These are phyloP conservation scores for Chlamydomonas reinhardtii DNA, from an alignment of 163 green algal species.

Conservation along the genomic window DNA sequence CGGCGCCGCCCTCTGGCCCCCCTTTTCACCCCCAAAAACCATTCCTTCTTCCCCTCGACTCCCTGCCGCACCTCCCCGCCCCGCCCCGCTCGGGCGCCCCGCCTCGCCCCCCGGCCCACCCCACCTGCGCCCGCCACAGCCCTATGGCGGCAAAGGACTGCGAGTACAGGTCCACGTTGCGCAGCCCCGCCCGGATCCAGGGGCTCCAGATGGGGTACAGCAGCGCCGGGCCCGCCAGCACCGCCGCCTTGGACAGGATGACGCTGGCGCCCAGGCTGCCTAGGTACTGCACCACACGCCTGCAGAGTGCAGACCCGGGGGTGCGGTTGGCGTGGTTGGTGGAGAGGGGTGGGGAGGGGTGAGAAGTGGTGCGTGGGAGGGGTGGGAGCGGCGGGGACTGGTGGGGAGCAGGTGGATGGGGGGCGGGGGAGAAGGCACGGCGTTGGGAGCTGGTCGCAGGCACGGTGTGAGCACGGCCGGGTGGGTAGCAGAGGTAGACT, in stretches of 20 bases:
- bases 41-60: too few species aligned
- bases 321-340: neutral
- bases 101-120: neutral
- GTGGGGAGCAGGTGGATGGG: too few species aligned
- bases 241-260: slow-evolving; percentile 66
- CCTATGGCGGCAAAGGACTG: slow-evolving; percentile 69
- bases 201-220: slow-evolving; percentile 83
- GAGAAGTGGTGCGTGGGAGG: neutral
- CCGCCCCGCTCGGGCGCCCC: too few species aligned
- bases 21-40: too few species aligned
- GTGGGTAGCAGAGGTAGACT: too few species aligned
- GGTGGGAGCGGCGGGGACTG: too few species aligned
- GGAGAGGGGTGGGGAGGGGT: neutral
- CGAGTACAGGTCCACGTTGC: slow-evolving; percentile 63
- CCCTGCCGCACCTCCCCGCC: neutral
- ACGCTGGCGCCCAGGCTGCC: slow-evolving; percentile 68
- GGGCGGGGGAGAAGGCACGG: too few species aligned
- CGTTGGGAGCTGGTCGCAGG: too few species aligned
- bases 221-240: slow-evolving; percentile 73
- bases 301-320: slow-evolving; percentile 40
- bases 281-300: slow-evolving; percentile 65
- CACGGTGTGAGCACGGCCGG: too few species aligned
- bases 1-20: too few species aligned
- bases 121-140: slow-evolving; percentile 79
- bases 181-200: slow-evolving; percentile 68